Conservation (phyloP, 441 rosid genomes). For the Eutrema salsugineum region DNA sequence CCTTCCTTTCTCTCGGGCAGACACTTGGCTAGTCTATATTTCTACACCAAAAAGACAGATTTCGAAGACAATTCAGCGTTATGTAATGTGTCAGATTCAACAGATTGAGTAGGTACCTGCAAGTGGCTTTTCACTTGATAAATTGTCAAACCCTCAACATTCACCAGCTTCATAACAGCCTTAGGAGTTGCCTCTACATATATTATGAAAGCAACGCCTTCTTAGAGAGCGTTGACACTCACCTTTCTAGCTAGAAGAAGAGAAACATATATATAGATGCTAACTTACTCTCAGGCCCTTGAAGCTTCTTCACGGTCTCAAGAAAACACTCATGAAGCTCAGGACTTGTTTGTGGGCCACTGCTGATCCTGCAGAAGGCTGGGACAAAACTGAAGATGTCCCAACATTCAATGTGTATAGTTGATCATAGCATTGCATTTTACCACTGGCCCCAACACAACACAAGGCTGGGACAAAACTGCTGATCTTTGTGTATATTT, state of each 20-base stretch:
- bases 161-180: conserved; percentile 72
- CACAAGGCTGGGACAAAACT: too few species aligned
- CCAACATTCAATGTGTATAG: too few species aligned
- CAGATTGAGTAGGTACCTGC: conserved; percentile 43
- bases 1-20: too few species aligned
- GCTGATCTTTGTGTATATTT: too few species aligned
- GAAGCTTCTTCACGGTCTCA: conserved; percentile 63
- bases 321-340: conserved; percentile 66
- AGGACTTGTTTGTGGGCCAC: too few species aligned
- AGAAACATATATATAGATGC: neutral
- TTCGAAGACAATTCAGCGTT: neutral
- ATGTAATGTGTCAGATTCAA: neutral
- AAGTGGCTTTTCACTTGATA: conserved; percentile 85
- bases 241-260: too few species aligned
- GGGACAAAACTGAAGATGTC: too few species aligned
- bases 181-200: conserved; percentile 80
- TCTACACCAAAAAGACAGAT: too few species aligned
- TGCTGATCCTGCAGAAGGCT: too few species aligned
- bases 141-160: conserved; percentile 68
- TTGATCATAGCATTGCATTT: too few species aligned
- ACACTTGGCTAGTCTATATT: too few species aligned
- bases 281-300: conserved; percentile 71
- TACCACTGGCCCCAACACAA: too few species aligned
- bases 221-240: neutral
- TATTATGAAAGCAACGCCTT: neutral